phyloP scores from a whole-genome alignment of 768 basidiomycete species.

The Agrocybe chaxingu region DNA sequence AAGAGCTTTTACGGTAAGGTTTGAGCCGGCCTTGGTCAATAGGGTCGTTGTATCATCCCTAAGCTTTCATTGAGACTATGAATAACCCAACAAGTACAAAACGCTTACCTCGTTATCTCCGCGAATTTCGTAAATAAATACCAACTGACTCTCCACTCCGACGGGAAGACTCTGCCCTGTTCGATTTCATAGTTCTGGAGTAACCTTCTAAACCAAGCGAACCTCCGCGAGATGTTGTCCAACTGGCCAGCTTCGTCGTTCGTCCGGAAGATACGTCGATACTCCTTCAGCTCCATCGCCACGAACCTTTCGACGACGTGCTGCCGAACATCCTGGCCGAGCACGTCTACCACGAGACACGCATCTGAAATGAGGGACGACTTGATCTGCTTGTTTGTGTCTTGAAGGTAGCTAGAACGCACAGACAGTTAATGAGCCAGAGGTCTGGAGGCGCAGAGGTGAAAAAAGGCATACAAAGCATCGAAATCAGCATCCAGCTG shows the following conservation, averaged over 20 bases:
- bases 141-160: conserved; percentile 84
- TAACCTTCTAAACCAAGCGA: conserved; percentile 91
- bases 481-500: conserved; percentile 91
- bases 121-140: conserved; percentile 79
- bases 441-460: not conserved
- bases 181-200: conserved; percentile 87
- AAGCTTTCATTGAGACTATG: not conserved
- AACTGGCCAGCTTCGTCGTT: conserved; percentile 95
- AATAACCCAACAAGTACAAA: not conserved
- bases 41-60: conserved; percentile 85
- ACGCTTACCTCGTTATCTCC: conserved; percentile 79
- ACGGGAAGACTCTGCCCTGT: conserved; percentile 78
- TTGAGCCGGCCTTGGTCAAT: conserved; percentile 72
- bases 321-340: conserved; percentile 79
- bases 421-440: not conserved
- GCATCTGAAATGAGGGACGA: conserved; percentile 71
- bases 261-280: conserved; percentile 90
- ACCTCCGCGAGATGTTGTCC: conserved; percentile 90
- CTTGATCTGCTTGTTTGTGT: conserved; percentile 65
- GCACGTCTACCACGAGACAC: conserved; percentile 84
- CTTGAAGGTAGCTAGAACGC: conserved; percentile 69
- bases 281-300: conserved; percentile 89
- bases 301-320: conserved; percentile 88
- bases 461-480: conserved; percentile 62
- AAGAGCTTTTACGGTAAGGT: conserved; percentile 71